Evolutionary conservation across 768 basidiomycete genomes (phyloP), one percentile per base, ranked within the genome.

Genomic region (Mycena pura): DNA sequence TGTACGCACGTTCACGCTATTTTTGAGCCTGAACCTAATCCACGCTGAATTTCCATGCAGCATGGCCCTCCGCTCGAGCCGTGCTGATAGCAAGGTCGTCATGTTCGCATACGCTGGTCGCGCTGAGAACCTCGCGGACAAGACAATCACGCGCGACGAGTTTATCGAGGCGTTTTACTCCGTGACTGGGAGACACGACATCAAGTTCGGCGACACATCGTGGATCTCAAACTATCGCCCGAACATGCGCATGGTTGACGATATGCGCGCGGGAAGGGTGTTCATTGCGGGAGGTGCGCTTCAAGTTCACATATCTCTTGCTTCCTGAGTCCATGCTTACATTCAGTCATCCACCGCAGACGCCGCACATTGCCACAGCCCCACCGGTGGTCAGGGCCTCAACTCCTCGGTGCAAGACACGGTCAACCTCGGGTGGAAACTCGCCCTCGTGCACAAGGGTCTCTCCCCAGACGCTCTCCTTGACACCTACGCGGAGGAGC

Each of bases 221-320:
- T 68, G 65, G 63, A 9, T 63, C 47, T 71, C 69, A 19, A 64
- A 69, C 17, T 78, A 69, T 54, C 50, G 83, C 27, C 77, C 82
- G 1, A 83, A 83, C 65, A 76, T 84, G 27, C 74, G 84, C 10
- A 81, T 84, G 80, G 78, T 77, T 0, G 65, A 83, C 40, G 74
- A 68, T 21, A 79, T 84, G 62, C 64, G 71, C 17, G 57, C 65
- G 5, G 82, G 81, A 2, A 73, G 81, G n/a, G 80, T 79, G 11
- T 84, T 84, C 59, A 47, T 85, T 15, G 78, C 71, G 25, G 84
- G 84, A 65, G 85, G 84, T 81, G 46, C 3, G 73, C 34, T 14
- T 11, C 13, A 5, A 8, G 68, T 29, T 48, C 44, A 8, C 14
- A 9, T 19, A 46, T 22, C 6, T n/a, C 39, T 14, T 25, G 24